Conservation (phyloP, 2,329 filamentous ascomycete species). For the Trichophyton schoenleinii region DNA sequence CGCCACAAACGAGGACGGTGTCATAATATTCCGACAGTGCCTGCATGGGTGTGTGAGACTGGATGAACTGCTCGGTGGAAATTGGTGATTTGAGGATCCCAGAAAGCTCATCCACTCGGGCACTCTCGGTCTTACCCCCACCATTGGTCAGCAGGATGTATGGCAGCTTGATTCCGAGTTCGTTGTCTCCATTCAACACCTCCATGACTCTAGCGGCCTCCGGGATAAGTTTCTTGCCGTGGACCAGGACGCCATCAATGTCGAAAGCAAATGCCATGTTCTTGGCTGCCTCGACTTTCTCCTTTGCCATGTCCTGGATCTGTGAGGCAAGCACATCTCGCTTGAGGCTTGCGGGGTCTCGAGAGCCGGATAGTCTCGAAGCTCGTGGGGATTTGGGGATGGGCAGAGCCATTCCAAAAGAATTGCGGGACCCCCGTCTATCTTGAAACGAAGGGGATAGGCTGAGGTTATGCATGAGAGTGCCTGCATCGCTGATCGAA, state of each 20-base stretch:
- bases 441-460: constrained; percentile 55
- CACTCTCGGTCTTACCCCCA: constrained; percentile 56
- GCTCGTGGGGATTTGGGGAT: constrained; percentile 59
- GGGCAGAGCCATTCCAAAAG: constrained; percentile 59
- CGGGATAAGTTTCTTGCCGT: constrained; percentile 57
- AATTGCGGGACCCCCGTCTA: constrained; percentile 59
- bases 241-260: constrained; percentile 59
- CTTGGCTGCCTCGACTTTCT: constrained; percentile 58
- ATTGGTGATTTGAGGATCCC: constrained; percentile 54
- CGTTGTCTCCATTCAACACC: constrained; percentile 63
- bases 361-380: constrained; percentile 52
- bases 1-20: constrained; percentile 62
- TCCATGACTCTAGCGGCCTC: constrained; percentile 54
- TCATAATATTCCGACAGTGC: constrained; percentile 64
- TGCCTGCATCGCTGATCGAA: constrained; percentile 53
- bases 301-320: constrained; percentile 53
- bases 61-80: constrained; percentile 61
- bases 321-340: constrained; percentile 58
- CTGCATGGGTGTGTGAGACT: constrained; percentile 66
- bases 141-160: constrained; percentile 66
- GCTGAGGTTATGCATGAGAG: constrained; percentile 63
- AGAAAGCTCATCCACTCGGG: constrained; percentile 53
- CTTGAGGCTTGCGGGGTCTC: constrained; percentile 45
- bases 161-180: constrained; percentile 66
- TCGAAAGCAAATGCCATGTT: constrained; percentile 70